These are phyloP conservation scores for Pseudopyricularia javanii DNA, from an alignment of 2,329 filamentous ascomycete genomes.

Conservation along the genomic window DNA sequence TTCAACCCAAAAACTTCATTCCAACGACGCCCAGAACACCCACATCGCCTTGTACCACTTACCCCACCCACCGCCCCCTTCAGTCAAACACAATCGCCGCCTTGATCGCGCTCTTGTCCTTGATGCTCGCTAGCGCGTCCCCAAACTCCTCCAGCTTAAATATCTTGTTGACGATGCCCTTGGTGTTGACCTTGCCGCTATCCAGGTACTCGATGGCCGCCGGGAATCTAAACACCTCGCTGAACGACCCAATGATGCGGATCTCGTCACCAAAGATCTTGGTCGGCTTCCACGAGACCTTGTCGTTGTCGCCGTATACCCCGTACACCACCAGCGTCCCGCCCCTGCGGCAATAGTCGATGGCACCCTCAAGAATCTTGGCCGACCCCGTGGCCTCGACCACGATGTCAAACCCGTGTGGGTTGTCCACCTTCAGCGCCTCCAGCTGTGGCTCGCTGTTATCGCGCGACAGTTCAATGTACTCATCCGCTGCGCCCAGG, in stretches of 20 bases:
- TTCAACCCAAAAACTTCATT: too few species aligned
- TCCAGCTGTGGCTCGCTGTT: conserved; percentile 47
- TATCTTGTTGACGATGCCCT: conserved; percentile 61
- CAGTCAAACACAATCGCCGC: conserved; percentile 57
- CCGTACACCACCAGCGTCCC: conserved; percentile 42
- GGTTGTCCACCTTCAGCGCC: conserved; percentile 50
- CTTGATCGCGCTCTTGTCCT: conserved; percentile 63
- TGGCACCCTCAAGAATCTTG: conserved; percentile 57
- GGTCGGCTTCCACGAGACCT: conserved; percentile 56
- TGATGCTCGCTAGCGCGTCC: conserved; percentile 58
- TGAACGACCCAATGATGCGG: conserved; percentile 62
- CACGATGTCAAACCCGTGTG: conserved; percentile 61
- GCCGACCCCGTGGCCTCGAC: conserved; percentile 59
- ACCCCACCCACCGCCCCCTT: neutral
- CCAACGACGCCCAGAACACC: neutral
- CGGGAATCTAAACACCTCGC: conserved; percentile 60
- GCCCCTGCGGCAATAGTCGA: conserved; percentile 59
- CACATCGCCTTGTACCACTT: neutral
- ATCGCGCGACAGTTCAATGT: conserved; percentile 39
- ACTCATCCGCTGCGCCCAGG: conserved; percentile 40
- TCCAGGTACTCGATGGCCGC: conserved; percentile 41
- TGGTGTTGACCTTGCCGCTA: conserved; percentile 47
- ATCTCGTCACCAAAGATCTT: conserved; percentile 61
- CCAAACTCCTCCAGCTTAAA: conserved; percentile 64
- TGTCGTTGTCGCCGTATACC: conserved; percentile 48